Conservation (phyloP, 257 asterid species). For the Primulina huaijiensis region DNA sequence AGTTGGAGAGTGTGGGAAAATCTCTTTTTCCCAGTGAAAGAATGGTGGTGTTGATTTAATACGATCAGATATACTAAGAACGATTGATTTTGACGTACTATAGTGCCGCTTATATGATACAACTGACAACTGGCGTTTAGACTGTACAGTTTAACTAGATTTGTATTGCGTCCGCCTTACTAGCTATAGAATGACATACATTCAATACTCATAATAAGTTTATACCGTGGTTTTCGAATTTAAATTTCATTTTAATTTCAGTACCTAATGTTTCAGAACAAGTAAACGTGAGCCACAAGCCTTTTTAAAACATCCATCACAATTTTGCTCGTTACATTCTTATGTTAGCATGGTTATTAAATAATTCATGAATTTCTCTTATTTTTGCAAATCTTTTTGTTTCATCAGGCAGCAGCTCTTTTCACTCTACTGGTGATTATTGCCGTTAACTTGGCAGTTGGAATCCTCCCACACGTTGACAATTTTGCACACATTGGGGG, state of each 20-base stretch:
- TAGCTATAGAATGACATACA: too few species aligned
- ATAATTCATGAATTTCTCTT: background rate
- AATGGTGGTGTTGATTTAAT: background rate
- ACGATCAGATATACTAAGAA: too few species aligned
- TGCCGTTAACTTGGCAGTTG: slow-evolving; percentile 66
- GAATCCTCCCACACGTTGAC: slow-evolving; percentile 85
- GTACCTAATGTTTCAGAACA: background rate
- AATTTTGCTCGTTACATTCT: background rate
- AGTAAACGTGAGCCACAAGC: background rate
- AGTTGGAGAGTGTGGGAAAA: background rate
- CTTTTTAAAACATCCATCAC: background rate
- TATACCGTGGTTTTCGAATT: background rate
- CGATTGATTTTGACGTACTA: background rate
- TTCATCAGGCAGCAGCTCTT: slow-evolving; percentile 73
- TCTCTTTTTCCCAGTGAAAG: background rate
- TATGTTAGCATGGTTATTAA: background rate
- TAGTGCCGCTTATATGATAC: background rate
- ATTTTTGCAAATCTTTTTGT: background rate
- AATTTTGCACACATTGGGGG: slow-evolving; percentile 93
- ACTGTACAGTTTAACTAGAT: background rate
- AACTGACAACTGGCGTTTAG: too few species aligned
- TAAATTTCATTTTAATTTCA: too few species aligned
- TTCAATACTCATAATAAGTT: background rate
- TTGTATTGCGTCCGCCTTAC: too few species aligned
- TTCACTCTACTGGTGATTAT: slow-evolving; percentile 69